Percentiles rank a stretch among this genome's conserved stretches.
phyloP scores from a whole-genome alignment of 2,329 filamentous ascomycete species.

The Knoxdaviesia proteae region DNA sequence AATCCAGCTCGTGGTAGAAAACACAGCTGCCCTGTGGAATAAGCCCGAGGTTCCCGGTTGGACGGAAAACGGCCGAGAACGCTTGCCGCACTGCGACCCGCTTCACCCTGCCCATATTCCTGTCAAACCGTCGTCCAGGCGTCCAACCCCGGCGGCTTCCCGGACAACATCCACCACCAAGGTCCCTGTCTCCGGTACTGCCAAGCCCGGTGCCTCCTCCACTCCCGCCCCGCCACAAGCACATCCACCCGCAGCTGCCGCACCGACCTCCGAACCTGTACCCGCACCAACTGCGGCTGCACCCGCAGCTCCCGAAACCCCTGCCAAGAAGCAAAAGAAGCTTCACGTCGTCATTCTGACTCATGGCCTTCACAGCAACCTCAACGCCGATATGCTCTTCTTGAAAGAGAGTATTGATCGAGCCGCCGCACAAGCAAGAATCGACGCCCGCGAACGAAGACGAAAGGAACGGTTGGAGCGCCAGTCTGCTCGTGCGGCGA shows the following conservation, averaged over 20 bases:
- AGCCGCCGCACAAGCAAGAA: constrained; percentile 51
- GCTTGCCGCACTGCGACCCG: not conserved
- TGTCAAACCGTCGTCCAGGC: too few species aligned
- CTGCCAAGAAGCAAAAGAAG: constrained; percentile 42
- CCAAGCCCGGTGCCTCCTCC: too few species aligned
- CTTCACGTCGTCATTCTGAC: constrained; percentile 84
- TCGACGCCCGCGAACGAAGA: constrained; percentile 43
- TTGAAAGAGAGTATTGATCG: constrained; percentile 93
- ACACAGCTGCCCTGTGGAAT: constrained; percentile 81
- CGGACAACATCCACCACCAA: too few species aligned
- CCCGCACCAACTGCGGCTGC: not conserved
- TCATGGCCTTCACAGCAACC: constrained; percentile 86
- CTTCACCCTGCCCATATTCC: not conserved
- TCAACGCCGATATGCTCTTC: constrained; percentile 90
- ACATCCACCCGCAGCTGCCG: not conserved
- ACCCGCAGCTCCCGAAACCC: not conserved
- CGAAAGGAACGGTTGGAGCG: constrained; percentile 22
- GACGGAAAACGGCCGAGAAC: constrained; percentile 20
- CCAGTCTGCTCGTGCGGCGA: too few species aligned
- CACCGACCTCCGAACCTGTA: not conserved
- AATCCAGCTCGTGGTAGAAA: constrained; percentile 58
- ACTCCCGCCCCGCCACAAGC: not conserved
- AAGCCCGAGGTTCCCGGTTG: constrained; percentile 61
- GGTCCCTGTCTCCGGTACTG: too few species aligned
- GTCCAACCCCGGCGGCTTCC: too few species aligned